Conservation (phyloP, 805 yeast species). For the Lachancea kluyveri region DNA sequence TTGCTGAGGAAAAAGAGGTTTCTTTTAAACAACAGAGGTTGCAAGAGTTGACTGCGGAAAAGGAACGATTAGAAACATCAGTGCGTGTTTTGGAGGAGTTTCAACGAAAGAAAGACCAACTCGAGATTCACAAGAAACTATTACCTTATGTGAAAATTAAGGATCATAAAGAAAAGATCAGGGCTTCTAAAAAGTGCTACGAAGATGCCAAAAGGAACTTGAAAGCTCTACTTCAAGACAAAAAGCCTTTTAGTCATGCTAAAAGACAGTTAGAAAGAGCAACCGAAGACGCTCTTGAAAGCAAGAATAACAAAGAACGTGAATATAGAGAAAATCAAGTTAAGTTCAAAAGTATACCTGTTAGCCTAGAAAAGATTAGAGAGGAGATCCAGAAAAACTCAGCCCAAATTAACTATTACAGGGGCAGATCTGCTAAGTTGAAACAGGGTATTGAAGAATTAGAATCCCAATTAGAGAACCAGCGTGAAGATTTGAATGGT, state of each 20-base stretch:
- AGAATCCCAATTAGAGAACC: conserved; percentile 7
- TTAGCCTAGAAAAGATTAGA: conserved; percentile 12
- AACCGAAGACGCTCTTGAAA: conserved; percentile 28
- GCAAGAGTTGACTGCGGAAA: conserved; percentile 31
- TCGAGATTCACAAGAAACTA: conserved; percentile 42
- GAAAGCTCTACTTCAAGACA: conserved; percentile 19
- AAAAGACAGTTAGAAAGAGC: conserved; percentile 17
- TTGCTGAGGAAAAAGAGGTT: conserved; percentile 33
- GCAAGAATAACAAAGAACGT: conserved; percentile 20
- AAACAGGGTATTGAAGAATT: conserved; percentile 12
- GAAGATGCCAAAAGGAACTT: conserved; percentile 25
- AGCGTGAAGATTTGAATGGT: neutral
- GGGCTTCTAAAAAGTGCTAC: conserved; percentile 22
- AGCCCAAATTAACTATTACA: conserved; percentile 16
- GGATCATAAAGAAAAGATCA: conserved; percentile 31
- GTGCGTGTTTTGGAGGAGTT: conserved; percentile 44
- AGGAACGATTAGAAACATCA: conserved; percentile 38
- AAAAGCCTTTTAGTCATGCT: conserved; percentile 23
- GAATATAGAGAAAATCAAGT: conserved; percentile 8
- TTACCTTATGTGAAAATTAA: conserved; percentile 44
- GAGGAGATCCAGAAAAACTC: conserved; percentile 14
- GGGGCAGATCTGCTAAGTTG: conserved; percentile 17
- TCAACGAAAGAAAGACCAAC: conserved; percentile 39
- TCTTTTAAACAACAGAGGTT: conserved; percentile 26
- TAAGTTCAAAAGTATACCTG: conserved; percentile 3